Evolutionary conservation across 768 basidiomycete genomes (phyloP), one percentile per base, ranked within the genome.

Genomic region (Royoungia palumana): DNA sequence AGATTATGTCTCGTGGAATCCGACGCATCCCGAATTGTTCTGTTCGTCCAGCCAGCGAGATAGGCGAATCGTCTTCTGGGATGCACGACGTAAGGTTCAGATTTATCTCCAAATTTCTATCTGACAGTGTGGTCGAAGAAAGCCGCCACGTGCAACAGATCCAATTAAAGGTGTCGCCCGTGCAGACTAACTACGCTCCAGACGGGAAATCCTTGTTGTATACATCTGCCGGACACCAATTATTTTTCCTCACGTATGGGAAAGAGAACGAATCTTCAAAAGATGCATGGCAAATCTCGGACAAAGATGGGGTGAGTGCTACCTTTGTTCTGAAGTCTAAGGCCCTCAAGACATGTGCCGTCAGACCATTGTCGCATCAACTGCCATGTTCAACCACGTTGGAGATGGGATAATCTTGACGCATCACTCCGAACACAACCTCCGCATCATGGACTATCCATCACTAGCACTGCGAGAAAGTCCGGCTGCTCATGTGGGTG

Each of bases 1-100:
- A n/a, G 89, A 91, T 57, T 82, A 89, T 51, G 70, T 90, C 35
- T 81, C 87, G 8, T 92, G 89, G 88, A 89, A 89, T 62, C 89
- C 89, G 1, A 86, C 84, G 3, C 88, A 91, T 56, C 87, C 89
- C 5, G 89, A 90, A 34, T 68, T 89, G 14, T 88, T 92, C 60
- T 89, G 85, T 51, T 83, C 89, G 0, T 87, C 87, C 14, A 83
- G 88, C 56, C 81, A 83, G 61, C 85, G 79, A 58, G 89, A 92
- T 56, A 74, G 82, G 54, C 74, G 80, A 21, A 76, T 91, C 22
- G 83, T 85, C 2, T 90, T 89, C 59, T 92, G 89, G 87, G 89
- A 92, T 63, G 85, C 87, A 16, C 74, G 89, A 65, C 87, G 89
- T 91, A 69, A 54, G 81, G 69, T 3, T 10, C 19, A 2, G 4